Evolutionary conservation across 2,329 filamentous ascomycete species (phyloP).

Genomic region (Ophiostoma quercus): DNA sequence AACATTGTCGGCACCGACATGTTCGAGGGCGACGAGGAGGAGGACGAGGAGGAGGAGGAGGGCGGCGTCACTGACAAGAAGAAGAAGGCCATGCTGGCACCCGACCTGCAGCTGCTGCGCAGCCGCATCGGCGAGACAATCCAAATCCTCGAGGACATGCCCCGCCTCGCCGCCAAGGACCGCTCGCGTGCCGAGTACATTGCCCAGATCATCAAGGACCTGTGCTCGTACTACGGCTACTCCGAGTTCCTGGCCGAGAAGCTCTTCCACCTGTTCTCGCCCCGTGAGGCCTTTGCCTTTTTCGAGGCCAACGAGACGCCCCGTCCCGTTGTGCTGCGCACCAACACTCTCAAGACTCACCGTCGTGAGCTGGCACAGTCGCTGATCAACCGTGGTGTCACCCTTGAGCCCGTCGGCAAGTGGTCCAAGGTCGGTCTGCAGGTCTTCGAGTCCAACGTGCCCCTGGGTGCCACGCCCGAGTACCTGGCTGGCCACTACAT

Average conservation of each 20-base stretch:
- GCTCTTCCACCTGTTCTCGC: conserved; percentile 85
- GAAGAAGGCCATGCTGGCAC: conserved; percentile 63
- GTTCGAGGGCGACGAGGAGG: conserved; percentile 40
- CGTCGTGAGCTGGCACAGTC: conserved; percentile 80
- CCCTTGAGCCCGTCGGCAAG: conserved; percentile 92
- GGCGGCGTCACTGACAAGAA: conserved; percentile 34
- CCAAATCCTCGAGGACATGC: conserved; percentile 83
- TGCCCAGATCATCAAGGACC: conserved; percentile 77
- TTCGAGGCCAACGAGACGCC: conserved; percentile 97
- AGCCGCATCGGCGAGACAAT: conserved; percentile 89
- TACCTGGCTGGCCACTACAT: conserved; percentile 98
- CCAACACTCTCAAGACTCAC: conserved; percentile 82
- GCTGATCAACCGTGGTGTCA: conserved; percentile 92
- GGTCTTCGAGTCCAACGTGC: conserved; percentile 81
- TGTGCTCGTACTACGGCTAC: conserved; percentile 96
- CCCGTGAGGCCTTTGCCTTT: conserved; percentile 92
- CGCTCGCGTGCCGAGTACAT: conserved; percentile 86
- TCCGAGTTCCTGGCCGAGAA: conserved; percentile 93
- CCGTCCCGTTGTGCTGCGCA: conserved; percentile 89
- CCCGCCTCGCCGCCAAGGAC: conserved; percentile 71
- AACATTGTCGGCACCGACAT: conserved; percentile 78
- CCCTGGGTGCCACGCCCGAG: conserved; percentile 90
- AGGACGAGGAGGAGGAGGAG: conserved; percentile 37
- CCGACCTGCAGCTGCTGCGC: conserved; percentile 83
- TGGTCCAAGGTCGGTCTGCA: conserved; percentile 98